phyloP scores from a whole-genome alignment of 768 basidiomycete genomes.

The Serendipita sp. region DNA sequence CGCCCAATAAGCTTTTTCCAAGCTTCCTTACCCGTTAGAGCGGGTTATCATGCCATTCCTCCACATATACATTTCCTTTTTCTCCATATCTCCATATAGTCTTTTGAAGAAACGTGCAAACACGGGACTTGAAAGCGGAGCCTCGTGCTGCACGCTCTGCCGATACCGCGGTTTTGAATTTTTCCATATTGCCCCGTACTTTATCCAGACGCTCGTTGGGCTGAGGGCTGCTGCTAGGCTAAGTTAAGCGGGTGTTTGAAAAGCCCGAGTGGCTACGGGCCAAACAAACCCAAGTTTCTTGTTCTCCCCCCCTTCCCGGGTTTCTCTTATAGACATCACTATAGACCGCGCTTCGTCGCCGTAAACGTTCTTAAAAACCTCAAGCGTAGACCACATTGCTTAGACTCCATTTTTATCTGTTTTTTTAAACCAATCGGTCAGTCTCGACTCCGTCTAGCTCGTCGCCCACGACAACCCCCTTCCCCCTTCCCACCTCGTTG shows the following conservation, averaged over 20 bases:
- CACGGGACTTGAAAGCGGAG: too few relatives aligned
- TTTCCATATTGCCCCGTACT: too few relatives aligned
- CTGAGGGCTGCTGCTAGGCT: too few relatives aligned
- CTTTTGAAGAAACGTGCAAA: too few relatives aligned
- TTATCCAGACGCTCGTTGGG: too few relatives aligned
- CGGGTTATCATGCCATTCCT: too few relatives aligned
- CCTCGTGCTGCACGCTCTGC: too few relatives aligned
- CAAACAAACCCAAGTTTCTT: background rate
- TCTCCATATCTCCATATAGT: too few relatives aligned
- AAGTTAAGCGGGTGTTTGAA: background rate
- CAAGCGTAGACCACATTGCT: background rate
- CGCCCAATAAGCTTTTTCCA: too few relatives aligned
- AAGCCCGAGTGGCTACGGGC: constrained; percentile 2
- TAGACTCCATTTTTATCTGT: constrained; percentile 4
- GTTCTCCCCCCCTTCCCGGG: background rate
- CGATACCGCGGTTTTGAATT: too few relatives aligned
- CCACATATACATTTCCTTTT: too few relatives aligned
- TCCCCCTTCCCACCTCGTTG: constrained; percentile 15
- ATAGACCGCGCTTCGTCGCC: constrained; percentile 6
- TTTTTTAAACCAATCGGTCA: background rate
- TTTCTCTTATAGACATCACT: constrained; percentile 8
- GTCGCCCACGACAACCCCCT: background rate
- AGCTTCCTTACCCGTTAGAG: too few relatives aligned
- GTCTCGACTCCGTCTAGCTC: background rate
- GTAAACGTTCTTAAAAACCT: constrained; percentile 2